phyloP scores from a whole-genome alignment of 2,329 filamentous ascomycete species.

The Arthrobotrys entomopaga region DNA sequence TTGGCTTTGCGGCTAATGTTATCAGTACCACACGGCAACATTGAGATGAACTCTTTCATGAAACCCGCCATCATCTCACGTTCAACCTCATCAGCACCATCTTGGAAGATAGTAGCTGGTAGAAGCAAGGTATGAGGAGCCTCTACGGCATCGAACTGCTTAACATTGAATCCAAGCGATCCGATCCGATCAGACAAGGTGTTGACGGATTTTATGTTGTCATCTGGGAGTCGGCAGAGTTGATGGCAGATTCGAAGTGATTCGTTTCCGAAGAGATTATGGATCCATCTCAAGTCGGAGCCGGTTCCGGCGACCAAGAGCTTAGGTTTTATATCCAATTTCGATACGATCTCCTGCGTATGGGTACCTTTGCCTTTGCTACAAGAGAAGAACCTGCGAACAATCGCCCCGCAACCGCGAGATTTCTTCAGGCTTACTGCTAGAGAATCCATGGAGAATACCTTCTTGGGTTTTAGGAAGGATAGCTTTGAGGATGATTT shows the following conservation, averaged over 20 bases:
- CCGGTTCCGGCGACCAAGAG: conserved; percentile 19
- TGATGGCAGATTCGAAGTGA: conserved; percentile 41
- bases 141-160: conserved; percentile 45
- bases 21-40: conserved; percentile 56
- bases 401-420: conserved; percentile 17
- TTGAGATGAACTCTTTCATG: conserved; percentile 56
- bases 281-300: conserved; percentile 34
- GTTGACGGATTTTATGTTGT: conserved; percentile 39
- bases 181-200: conserved; percentile 38
- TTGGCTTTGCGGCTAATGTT: conserved; percentile 58
- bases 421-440: conserved; percentile 3
- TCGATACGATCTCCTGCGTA: conserved; percentile 5
- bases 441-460: conserved; percentile 15
- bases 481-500: background rate
- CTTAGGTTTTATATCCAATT: conserved; percentile 20
- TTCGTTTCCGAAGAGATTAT: conserved; percentile 40
- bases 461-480: background rate
- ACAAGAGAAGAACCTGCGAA: conserved; percentile 43
- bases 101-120: conserved; percentile 43
- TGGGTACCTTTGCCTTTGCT: conserved; percentile 3
- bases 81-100: conserved; percentile 41
- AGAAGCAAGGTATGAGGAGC: conserved; percentile 55
- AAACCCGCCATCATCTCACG: conserved; percentile 45
- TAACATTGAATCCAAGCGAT: conserved; percentile 41
- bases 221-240: conserved; percentile 40